A percentile compares a stretch with the other conserved stretches of the same genome.
Conservation (phyloP, 768 basidiomycete species). For the Psilocybe sp. region DNA sequence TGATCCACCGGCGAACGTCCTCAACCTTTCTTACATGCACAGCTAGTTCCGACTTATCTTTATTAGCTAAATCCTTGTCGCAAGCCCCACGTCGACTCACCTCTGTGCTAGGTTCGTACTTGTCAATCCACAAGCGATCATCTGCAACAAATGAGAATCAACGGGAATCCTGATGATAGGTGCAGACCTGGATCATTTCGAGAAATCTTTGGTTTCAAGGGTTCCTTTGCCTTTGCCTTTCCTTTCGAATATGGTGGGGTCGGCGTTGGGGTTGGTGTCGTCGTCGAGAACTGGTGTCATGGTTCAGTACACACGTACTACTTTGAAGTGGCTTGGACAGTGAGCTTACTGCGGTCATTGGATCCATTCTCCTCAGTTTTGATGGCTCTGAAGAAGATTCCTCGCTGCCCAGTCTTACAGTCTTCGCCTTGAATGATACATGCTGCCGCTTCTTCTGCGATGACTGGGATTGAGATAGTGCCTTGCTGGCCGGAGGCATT, state of each 20-base stretch:
- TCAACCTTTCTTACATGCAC: constrained; percentile 80
- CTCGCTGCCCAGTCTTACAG: constrained; percentile 15
- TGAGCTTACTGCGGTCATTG: constrained; percentile 30
- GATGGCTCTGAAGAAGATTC: constrained; percentile 8
- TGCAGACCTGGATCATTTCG: background rate
- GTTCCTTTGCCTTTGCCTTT: constrained; percentile 24
- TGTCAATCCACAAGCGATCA: constrained; percentile 47
- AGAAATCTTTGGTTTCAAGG: constrained; percentile 1
- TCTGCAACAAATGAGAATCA: constrained; percentile 4
- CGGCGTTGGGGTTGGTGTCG: constrained; percentile 3
- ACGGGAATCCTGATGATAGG: background rate
- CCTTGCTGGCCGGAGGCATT: constrained; percentile 12
- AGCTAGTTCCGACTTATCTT: constrained; percentile 61
- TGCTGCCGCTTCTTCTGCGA: constrained; percentile 11
- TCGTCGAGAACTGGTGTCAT: constrained; percentile 24
- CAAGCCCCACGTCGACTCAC: constrained; percentile 26
- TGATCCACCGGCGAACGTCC: constrained; percentile 72
- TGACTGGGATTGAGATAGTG: constrained; percentile 8
- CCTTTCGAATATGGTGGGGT: constrained; percentile 10
- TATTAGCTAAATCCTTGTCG: background rate
- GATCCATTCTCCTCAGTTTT: constrained; percentile 26
- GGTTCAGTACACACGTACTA: constrained; percentile 8
- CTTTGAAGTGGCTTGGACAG: background rate
- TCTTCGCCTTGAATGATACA: constrained; percentile 9
- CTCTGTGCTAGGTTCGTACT: constrained; percentile 58